These are phyloP conservation scores for Rubus parviflorus DNA, from an alignment of 306 rosid genomes.

Conservation along the genomic window DNA sequence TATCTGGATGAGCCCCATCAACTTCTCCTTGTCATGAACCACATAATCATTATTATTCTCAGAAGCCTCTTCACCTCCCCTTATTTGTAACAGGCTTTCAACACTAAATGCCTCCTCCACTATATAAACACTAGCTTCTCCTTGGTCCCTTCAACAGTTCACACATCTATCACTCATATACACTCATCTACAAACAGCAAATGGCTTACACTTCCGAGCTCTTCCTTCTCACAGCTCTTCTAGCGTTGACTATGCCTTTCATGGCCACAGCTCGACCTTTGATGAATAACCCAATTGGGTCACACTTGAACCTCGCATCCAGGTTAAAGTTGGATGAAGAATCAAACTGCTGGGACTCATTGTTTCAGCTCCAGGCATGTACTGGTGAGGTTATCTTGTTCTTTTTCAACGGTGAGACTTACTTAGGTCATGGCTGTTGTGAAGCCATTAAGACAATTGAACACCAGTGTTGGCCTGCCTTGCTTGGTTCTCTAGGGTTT, in stretches of 20 bases:
- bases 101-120: background rate
- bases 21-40: slow-evolving; percentile 1
- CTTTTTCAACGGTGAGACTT: slow-evolving; percentile 54
- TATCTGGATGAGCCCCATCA: background rate
- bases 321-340: slow-evolving; percentile 50
- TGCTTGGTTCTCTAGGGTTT: slow-evolving; percentile 55
- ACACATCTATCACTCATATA: background rate
- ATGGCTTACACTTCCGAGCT: slow-evolving; percentile 30
- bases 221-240: slow-evolving; percentile 15
- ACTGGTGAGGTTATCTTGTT: slow-evolving; percentile 55
- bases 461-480: slow-evolving; percentile 68
- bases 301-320: slow-evolving; percentile 6
- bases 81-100: background rate
- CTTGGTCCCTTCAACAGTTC: background rate
- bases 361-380: slow-evolving; percentile 57
- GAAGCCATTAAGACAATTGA: slow-evolving; percentile 46
- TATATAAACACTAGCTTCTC: slow-evolving; percentile 11
- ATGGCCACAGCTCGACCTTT: slow-evolving; percentile 25
- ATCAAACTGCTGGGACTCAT: slow-evolving; percentile 58
- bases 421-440: slow-evolving; percentile 58
- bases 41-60: background rate
- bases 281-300: background rate
- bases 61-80: slow-evolving; percentile 3
- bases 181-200: background rate
- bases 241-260: slow-evolving; percentile 6